Conservation (phyloP, 768 basidiomycete genomes). For the Boletellus ananiceps region DNA sequence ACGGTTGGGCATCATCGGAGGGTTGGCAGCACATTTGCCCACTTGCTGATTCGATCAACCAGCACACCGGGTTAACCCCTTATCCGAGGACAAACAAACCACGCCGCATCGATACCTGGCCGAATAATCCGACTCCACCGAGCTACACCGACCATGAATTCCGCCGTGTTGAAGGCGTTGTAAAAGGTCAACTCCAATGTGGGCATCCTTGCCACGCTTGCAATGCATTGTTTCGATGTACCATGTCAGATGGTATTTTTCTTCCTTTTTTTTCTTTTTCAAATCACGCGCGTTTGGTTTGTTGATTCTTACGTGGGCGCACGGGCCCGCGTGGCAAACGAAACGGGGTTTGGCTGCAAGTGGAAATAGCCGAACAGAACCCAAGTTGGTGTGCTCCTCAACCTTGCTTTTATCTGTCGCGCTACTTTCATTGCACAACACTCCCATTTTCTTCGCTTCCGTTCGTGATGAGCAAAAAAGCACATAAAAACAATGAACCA, state of each 20-base stretch:
- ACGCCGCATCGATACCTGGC: constrained; percentile 12
- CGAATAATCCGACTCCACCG: constrained; percentile 10
- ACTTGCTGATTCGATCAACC: constrained; percentile 20
- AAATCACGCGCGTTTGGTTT: constrained; percentile 29
- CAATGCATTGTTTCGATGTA: constrained; percentile 26
- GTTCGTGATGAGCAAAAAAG: constrained; percentile 50
- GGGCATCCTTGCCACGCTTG: constrained; percentile 18
- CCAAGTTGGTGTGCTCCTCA: constrained; percentile 38
- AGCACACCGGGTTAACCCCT: constrained; percentile 20
- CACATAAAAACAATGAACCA: constrained; percentile 36
- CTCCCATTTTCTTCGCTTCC: constrained; percentile 12
- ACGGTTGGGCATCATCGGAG: constrained; percentile 4
- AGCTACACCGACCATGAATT: not conserved
- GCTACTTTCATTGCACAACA: constrained; percentile 23
- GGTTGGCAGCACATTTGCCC: constrained; percentile 1
- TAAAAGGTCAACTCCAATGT: constrained; percentile 12
- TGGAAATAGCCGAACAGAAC: constrained; percentile 39
- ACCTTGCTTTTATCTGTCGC: constrained; percentile 38
- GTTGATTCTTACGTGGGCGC: constrained; percentile 37
- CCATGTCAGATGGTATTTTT: constrained; percentile 28
- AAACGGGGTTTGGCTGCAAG: constrained; percentile 35
- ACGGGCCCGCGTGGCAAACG: constrained; percentile 39
- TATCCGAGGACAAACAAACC: constrained; percentile 32
- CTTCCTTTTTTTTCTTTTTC: constrained; percentile 19
- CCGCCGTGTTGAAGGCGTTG: constrained; percentile 11